These are phyloP conservation scores for Epichloe sylvatica DNA, from an alignment of 2,329 filamentous ascomycete genomes.

Conservation along the genomic window DNA sequence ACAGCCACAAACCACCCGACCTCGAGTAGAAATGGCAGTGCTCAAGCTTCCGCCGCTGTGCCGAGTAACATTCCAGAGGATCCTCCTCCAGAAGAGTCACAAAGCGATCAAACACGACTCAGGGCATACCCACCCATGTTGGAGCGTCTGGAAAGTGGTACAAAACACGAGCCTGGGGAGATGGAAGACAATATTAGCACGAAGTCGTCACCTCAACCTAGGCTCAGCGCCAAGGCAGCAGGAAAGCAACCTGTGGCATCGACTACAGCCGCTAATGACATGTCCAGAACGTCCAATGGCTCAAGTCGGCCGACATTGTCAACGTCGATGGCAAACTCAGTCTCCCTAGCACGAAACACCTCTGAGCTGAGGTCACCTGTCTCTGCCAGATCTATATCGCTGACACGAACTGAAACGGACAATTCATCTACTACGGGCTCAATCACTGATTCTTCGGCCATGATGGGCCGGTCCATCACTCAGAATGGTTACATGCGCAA, in stretches of 20 bases:
- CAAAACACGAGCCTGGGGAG: background rate
- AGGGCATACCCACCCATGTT: constrained; percentile 13
- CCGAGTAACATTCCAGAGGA: background rate
- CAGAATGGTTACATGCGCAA: constrained; percentile 16
- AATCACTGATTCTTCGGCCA: constrained; percentile 7
- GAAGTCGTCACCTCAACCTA: background rate
- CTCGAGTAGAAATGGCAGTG: constrained; percentile 32
- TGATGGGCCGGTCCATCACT: constrained; percentile 20
- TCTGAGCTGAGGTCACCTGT: constrained; percentile 2
- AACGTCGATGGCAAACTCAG: background rate
- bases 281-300: constrained; percentile 5
- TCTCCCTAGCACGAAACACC: constrained; percentile 1
- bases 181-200: background rate
- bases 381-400: constrained; percentile 2
- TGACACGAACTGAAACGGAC: constrained; percentile 3
- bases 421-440: constrained; percentile 5
- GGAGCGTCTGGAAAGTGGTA: constrained; percentile 11
- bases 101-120: constrained; percentile 10
- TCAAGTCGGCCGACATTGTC: background rate
- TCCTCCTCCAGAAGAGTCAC: background rate
- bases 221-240: constrained; percentile 30
- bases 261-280: constrained; percentile 8
- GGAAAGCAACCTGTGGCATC: constrained; percentile 31
- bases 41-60: constrained; percentile 27
- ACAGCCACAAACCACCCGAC: constrained; percentile 28